phyloP scores from a whole-genome alignment of 140 eudicot species.

The Anethum foeniculum region DNA sequence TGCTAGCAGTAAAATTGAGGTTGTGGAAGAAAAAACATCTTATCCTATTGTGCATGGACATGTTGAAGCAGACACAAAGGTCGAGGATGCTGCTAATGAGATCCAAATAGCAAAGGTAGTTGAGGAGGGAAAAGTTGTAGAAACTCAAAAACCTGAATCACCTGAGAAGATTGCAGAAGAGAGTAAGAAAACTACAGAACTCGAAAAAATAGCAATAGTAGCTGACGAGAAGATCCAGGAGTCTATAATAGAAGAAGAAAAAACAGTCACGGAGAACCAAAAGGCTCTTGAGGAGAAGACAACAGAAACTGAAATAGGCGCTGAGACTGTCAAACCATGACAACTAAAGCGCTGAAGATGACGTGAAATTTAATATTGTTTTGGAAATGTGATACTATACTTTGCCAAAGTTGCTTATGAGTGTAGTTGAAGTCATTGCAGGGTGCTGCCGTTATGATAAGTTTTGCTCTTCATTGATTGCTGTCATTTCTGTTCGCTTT shows the following conservation, averaged over 20 bases:
- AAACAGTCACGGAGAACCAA: background rate
- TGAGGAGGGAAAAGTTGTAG: background rate
- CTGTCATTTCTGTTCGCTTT: background rate
- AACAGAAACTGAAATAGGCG: background rate
- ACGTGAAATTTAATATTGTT: background rate
- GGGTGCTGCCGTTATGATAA: background rate
- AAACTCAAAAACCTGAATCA: conserved; percentile 8
- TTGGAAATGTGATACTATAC: background rate
- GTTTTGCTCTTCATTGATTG: background rate
- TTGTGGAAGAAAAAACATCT: background rate
- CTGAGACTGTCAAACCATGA: conserved; percentile 8
- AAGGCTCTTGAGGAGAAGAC: conserved; percentile 9
- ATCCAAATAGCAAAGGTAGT: background rate
- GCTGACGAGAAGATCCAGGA: background rate
- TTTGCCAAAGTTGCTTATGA: background rate
- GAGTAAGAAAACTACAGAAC: background rate
- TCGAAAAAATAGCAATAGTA: background rate
- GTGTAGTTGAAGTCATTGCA: background rate
- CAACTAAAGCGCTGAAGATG: background rate
- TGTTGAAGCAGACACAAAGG: conserved; percentile 2
- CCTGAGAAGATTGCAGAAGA: conserved; percentile 3
- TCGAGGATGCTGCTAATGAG: background rate
- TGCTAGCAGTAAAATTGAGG: background rate
- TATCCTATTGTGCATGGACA: background rate
- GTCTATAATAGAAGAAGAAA: background rate